Conservation (phyloP, 352 stramenopile species). For the Phytophthora sojae region DNA sequence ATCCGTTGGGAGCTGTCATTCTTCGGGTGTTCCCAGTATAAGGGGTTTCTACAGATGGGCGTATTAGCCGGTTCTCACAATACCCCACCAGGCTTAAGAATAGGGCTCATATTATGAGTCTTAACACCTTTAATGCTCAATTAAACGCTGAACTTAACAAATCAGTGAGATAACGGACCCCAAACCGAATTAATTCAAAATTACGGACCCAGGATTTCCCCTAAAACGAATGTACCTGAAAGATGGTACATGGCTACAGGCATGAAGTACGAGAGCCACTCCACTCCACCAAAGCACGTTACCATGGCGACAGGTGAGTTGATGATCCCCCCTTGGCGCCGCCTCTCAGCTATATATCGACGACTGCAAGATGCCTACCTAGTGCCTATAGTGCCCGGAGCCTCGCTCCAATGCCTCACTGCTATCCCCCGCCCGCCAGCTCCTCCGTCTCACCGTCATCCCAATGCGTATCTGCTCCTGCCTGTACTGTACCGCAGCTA, state of each 20-base stretch:
- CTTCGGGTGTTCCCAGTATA: too few species aligned
- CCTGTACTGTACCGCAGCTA: neutral
- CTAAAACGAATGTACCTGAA: neutral
- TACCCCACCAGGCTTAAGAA: too few species aligned
- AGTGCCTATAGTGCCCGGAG: neutral
- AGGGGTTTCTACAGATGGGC: too few species aligned
- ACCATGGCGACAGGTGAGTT: constrained; percentile 22
- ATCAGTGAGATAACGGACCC: too few species aligned
- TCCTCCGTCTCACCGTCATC: neutral
- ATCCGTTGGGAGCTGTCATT: too few species aligned
- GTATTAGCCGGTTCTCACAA: too few species aligned
- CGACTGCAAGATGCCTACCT: neutral
- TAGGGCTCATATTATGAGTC: too few species aligned
- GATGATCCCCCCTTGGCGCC: neutral
- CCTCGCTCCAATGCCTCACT: neutral
- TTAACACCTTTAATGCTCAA: too few species aligned
- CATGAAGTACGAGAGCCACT: neutral
- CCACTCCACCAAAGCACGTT: constrained; percentile 9
- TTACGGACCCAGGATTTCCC: too few species aligned
- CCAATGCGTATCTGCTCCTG: neutral
- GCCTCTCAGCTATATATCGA: neutral
- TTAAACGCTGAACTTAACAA: too few species aligned
- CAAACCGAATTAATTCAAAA: too few species aligned
- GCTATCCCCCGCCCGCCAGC: neutral
- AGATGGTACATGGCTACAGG: neutral